These are phyloP conservation scores for Clarireedia hainanense DNA, from an alignment of 2,329 filamentous ascomycete species.

Conservation along the genomic window DNA sequence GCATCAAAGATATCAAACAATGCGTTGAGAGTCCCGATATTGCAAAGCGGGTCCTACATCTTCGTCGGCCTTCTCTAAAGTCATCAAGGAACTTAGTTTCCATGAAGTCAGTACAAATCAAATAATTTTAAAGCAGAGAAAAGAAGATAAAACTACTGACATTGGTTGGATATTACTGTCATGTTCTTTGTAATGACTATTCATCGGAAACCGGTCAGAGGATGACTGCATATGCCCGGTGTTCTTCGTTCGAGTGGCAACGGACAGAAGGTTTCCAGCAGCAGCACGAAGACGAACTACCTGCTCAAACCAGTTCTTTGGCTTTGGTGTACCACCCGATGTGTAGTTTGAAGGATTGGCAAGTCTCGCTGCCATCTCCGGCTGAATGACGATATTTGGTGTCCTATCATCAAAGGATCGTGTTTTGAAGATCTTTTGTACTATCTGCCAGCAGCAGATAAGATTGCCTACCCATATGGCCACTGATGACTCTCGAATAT, in stretches of 20 bases:
- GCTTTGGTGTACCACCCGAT: constrained; percentile 1
- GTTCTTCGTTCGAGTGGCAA: background rate
- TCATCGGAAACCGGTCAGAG: background rate
- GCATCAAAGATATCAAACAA: background rate
- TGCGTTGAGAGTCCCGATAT: background rate
- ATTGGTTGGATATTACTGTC: background rate
- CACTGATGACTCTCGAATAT: constrained; percentile 42
- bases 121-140: background rate
- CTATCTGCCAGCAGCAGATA: constrained; percentile 39
- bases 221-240: background rate
- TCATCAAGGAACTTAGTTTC: constrained; percentile 1
- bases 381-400: constrained; percentile 2
- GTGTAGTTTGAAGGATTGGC: constrained; percentile 4
- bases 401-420: constrained; percentile 15
- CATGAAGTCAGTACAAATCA: background rate
- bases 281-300: background rate
- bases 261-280: background rate
- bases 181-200: background rate
- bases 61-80: constrained; percentile 1
- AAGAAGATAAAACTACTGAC: background rate
- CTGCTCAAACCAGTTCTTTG: constrained; percentile 6
- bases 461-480: constrained; percentile 44
- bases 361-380: constrained; percentile 3
- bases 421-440: constrained; percentile 19
- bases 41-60: background rate